A percentile compares a stretch with the other conserved stretches of the same genome.
Evolutionary conservation across 2,329 filamentous ascomycete genomes (phyloP).

Genomic region (Fusarium sp.): DNA sequence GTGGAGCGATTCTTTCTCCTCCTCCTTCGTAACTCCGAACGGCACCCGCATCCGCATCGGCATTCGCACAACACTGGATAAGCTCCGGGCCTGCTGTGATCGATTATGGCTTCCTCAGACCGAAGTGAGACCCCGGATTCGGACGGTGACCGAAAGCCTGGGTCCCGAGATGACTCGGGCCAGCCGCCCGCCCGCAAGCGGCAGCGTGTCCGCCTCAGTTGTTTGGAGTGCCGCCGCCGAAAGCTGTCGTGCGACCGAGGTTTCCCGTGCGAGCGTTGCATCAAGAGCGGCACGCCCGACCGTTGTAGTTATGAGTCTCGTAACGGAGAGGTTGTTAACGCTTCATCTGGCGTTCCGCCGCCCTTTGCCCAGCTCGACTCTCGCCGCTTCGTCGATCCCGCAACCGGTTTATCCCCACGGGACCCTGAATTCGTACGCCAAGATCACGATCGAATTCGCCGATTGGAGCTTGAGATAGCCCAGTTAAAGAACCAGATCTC

Average conservation of each 20-base stretch:
- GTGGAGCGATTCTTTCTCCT: constrained; percentile 39
- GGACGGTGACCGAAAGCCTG: constrained; percentile 50
- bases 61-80: constrained; percentile 34
- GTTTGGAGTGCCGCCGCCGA: constrained; percentile 70
- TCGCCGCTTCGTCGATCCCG: constrained; percentile 53
- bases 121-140: constrained; percentile 58
- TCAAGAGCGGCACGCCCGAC: constrained; percentile 72
- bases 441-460: constrained; percentile 70
- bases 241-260: constrained; percentile 74
- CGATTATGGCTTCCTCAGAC: constrained; percentile 49
- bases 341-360: constrained; percentile 61
- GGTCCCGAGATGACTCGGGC: constrained; percentile 50
- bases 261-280: constrained; percentile 72
- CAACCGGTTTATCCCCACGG: constrained; percentile 51
- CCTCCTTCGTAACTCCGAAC: constrained; percentile 56
- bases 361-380: constrained; percentile 59
- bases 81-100: constrained; percentile 29
- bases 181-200: constrained; percentile 65
- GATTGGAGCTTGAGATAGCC: constrained; percentile 70
- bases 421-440: constrained; percentile 57
- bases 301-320: constrained; percentile 71
- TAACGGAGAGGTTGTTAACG: constrained; percentile 64
- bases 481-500: constrained; percentile 67
- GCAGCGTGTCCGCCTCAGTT: constrained; percentile 71
- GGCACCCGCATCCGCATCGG: constrained; percentile 36